Evolutionary conservation across 768 basidiomycete species (phyloP).

Genomic region (Rhodocollybia butyracea): DNA sequence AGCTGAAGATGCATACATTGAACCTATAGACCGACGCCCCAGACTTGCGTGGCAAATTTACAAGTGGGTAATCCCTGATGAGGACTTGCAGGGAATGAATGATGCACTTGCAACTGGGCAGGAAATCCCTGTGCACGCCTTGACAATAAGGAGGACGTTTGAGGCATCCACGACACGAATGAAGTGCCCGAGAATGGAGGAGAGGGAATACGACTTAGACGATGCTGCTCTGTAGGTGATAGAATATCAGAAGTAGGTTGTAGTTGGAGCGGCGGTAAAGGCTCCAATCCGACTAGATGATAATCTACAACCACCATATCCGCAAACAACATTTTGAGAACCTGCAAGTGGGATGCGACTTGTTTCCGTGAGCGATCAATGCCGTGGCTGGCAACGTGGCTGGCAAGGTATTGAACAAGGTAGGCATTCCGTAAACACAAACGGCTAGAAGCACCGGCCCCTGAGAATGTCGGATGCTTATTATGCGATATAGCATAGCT

Average conservation of each 20-base stretch:
- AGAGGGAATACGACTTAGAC: conserved; percentile 15
- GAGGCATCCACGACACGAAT: conserved; percentile 33
- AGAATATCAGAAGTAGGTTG: too few relatives aligned
- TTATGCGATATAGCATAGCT: conserved; percentile 77
- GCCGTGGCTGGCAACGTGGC: too few relatives aligned
- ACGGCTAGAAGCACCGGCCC: conserved; percentile 43
- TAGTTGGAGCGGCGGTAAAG: neutral
- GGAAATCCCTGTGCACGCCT: neutral
- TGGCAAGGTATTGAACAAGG: conserved; percentile 75
- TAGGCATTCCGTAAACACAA: conserved; percentile 84
- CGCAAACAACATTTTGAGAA: conserved; percentile 39
- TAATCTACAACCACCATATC: conserved; percentile 7
- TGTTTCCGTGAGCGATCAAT: conserved; percentile 81
- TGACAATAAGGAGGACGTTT: too few relatives aligned
- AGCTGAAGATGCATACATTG: neutral
- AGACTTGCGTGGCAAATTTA: conserved; percentile 1
- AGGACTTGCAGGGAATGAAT: neutral
- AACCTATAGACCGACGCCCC: neutral
- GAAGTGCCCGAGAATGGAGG: conserved; percentile 39
- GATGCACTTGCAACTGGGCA: neutral
- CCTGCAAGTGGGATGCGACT: conserved; percentile 87
- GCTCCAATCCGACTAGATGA: neutral
- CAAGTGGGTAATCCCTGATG: neutral
- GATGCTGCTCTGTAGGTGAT: neutral
- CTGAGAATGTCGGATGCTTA: neutral